Evolutionary conservation across 1,139 yeast genomes (phyloP).

Genomic region (Komagataea norvegica): DNA sequence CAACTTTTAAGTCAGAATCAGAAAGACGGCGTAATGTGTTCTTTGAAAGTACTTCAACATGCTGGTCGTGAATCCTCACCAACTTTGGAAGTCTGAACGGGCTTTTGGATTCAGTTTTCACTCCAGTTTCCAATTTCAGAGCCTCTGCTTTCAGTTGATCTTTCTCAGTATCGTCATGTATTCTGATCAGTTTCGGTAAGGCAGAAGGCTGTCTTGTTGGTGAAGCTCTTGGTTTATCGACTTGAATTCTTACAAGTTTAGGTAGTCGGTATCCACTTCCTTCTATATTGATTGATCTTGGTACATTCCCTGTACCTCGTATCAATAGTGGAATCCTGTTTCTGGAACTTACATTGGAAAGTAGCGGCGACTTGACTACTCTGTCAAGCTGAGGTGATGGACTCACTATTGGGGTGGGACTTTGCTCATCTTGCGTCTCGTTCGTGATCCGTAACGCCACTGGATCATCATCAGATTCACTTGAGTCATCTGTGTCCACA

Average conservation of each 20-base stretch:
- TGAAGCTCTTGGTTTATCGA: background rate
- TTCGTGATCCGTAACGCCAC: background rate
- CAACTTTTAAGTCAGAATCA: background rate
- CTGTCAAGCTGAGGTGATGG: conserved; percentile 1
- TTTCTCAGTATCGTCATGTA: background rate
- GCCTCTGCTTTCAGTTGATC: too few relatives aligned
- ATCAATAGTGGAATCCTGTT: background rate
- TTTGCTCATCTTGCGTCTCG: background rate
- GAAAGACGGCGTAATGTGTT: background rate
- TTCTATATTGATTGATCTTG: too few relatives aligned
- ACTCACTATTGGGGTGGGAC: conserved; percentile 2
- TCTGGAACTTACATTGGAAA: background rate
- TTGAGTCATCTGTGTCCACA: background rate
- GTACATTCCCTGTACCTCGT: background rate
- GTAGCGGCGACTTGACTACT: too few relatives aligned
- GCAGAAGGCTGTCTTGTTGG: background rate
- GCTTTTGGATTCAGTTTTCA: too few relatives aligned
- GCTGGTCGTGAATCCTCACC: background rate
- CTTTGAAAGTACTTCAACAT: background rate
- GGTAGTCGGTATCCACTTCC: too few relatives aligned
- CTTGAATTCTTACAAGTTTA: too few relatives aligned
- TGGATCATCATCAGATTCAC: conserved; percentile 1
- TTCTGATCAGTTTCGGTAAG: conserved; percentile 1
- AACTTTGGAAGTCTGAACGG: background rate
- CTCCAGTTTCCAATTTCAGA: too few relatives aligned